Evolutionary conservation across 176 grass and related monocot genomes (phyloP), one percentile per base, ranked within the genome.

Genomic region (Lolium perenne): DNA sequence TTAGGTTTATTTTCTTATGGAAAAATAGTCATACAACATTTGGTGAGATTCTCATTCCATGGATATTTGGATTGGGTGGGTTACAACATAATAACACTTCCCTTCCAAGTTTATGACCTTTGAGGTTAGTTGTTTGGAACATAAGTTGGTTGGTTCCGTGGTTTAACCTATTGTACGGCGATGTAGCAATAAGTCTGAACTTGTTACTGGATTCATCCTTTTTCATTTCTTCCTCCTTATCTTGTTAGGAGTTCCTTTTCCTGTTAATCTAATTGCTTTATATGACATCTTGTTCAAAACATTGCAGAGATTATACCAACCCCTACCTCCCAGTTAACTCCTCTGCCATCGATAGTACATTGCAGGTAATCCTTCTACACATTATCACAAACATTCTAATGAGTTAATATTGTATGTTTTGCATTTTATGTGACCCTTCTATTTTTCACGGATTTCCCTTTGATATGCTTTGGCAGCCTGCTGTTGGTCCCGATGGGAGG

Each of bases 241-340:
- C 55, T 60, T 86, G 41, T 45, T 58, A 80, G 41, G 20, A 47
- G 13, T 48, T 80, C 53, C 40, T 83, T 49, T 38, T 53, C 20
- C 10, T 77, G 46, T 72, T 69, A 59, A 75, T 75, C 17, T 16
- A 82, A 80, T 48, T 86, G 26, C 7, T 38, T 26, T 29, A 66
- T 26, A n/a, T 32, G 25, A 4, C 17, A 87, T 80, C 40, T 80
- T 74, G 59, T 75, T 68, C 26, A 53, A 57, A 45, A 40, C 38
- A 59, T 77, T 83, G 75, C 78, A 99, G 97, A 78, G 97, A 99
- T 85, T 99, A 99, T 84, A 99, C 91, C 65, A 99, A 99, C 64
- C 97, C 92, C 20, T 96, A 99, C 78, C 97, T 99, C 89, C 94
- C 97, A 75, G 92, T 99, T 50, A 95, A 95, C 81, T 88, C 91